Percentiles rank a stretch among this genome's conserved stretches.
These are phyloP conservation scores for Hypoxylon sp. DNA, from an alignment of 2,329 filamentous ascomycete genomes.

Conservation along the genomic window DNA sequence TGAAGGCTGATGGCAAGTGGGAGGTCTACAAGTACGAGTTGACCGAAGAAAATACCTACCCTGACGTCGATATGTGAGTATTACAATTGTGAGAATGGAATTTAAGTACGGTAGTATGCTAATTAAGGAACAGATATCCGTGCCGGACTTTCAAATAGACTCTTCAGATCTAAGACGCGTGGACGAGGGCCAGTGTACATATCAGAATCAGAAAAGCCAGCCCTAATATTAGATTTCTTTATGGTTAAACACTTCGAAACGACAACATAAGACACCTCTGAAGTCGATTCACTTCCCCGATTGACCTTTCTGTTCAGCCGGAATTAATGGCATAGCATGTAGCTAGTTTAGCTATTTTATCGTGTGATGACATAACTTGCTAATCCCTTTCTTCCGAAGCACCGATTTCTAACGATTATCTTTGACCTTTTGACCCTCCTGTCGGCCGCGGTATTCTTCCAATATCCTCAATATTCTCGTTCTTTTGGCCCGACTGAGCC, in stretches of 20 bases:
- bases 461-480: constrained; percentile 51
- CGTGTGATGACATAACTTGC: constrained; percentile 4
- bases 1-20: constrained; percentile 65
- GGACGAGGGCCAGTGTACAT: constrained; percentile 50
- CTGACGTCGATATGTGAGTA: constrained; percentile 72
- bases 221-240: constrained; percentile 52
- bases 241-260: constrained; percentile 31
- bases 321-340: background rate
- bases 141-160: constrained; percentile 74
- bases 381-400: background rate
- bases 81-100: background rate
- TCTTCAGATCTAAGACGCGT: constrained; percentile 37
- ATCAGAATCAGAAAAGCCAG: constrained; percentile 46
- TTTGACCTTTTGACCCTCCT: constrained; percentile 16
- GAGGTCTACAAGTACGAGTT: constrained; percentile 79
- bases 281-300: background rate
- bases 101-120: constrained; percentile 48
- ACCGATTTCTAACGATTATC: constrained; percentile 13
- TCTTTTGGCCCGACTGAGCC: constrained; percentile 38
- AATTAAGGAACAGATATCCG: constrained; percentile 67
- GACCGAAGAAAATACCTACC: constrained; percentile 78
- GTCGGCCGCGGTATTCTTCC: constrained; percentile 40
- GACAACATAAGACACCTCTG: background rate
- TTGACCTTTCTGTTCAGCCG: background rate
- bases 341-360: constrained; percentile 5